phyloP scores from a whole-genome alignment of 2,329 filamentous ascomycete genomes.

The Penicillium sp. region DNA sequence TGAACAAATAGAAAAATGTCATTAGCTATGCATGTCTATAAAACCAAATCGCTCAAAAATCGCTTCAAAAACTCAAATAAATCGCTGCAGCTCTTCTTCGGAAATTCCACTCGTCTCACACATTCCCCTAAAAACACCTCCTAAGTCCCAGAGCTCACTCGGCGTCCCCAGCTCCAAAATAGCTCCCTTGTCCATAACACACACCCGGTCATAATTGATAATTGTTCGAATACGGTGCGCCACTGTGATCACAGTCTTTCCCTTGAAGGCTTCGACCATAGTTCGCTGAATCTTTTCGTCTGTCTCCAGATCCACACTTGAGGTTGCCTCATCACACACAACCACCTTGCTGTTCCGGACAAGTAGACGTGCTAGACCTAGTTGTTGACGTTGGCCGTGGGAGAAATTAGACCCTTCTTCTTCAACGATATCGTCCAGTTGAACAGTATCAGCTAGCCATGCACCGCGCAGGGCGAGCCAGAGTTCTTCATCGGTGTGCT shows the following conservation, averaged over 20 bases:
- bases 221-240: constrained; percentile 7
- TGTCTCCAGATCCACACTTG: constrained; percentile 1
- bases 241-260: constrained; percentile 2
- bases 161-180: constrained; percentile 2
- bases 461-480: constrained; percentile 69
- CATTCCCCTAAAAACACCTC: constrained; percentile 2
- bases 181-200: constrained; percentile 1
- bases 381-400: constrained; percentile 1
- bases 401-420: constrained; percentile 6
- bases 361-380: constrained; percentile 3
- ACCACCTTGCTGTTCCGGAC: constrained; percentile 1
- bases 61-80: not conserved
- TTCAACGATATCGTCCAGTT: not conserved
- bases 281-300: constrained; percentile 4
- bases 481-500: constrained; percentile 67
- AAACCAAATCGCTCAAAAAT: not conserved
- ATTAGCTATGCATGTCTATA: not conserved
- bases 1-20: not conserved
- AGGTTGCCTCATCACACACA: constrained; percentile 5
- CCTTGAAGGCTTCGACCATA: not conserved
- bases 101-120: not conserved
- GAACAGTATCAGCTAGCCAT: constrained; percentile 52
- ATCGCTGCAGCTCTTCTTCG: not conserved
- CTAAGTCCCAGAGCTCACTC: not conserved
- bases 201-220: constrained; percentile 1